Evolutionary conservation across 257 asterid species (phyloP).

Genomic region (Knoxia roxburghii): DNA sequence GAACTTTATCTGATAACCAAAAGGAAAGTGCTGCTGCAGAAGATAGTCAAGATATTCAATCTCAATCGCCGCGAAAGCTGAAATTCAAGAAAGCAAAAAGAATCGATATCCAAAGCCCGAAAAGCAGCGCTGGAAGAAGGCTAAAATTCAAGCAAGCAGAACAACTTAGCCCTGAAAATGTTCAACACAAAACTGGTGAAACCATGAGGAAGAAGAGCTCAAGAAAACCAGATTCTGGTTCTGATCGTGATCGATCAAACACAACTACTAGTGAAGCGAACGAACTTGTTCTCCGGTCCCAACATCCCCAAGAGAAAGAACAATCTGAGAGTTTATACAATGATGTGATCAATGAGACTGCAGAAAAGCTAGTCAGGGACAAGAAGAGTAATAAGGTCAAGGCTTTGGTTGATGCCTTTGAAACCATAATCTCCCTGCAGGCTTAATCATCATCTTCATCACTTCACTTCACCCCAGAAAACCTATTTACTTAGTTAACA

Average conservation of each 20-base stretch:
- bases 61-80: not conserved
- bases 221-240: conserved; percentile 17
- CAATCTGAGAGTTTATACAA: conserved; percentile 16
- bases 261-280: not conserved
- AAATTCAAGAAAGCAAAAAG: conserved; percentile 10
- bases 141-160: conserved; percentile 19
- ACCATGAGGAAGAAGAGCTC: conserved; percentile 7
- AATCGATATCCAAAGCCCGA: not conserved
- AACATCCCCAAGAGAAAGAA: conserved; percentile 1
- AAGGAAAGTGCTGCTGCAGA: not conserved
- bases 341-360: conserved; percentile 31
- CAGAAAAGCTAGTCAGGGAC: conserved; percentile 21
- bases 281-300: conserved; percentile 17
- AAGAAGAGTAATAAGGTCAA: conserved; percentile 36
- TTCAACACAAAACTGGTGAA: conserved; percentile 11
- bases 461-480: not conserved
- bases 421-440: conserved; percentile 34
- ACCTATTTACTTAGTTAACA: not conserved
- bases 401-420: conserved; percentile 50
- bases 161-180: not conserved
- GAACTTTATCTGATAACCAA: not conserved
- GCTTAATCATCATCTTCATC: not conserved
- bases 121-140: not conserved
- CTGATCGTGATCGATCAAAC: conserved; percentile 5
- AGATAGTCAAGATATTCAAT: not conserved